Evolutionary conservation across 2,329 filamentous ascomycete species (phyloP).

Genomic region (Teratosphaeria gauchensis): DNA sequence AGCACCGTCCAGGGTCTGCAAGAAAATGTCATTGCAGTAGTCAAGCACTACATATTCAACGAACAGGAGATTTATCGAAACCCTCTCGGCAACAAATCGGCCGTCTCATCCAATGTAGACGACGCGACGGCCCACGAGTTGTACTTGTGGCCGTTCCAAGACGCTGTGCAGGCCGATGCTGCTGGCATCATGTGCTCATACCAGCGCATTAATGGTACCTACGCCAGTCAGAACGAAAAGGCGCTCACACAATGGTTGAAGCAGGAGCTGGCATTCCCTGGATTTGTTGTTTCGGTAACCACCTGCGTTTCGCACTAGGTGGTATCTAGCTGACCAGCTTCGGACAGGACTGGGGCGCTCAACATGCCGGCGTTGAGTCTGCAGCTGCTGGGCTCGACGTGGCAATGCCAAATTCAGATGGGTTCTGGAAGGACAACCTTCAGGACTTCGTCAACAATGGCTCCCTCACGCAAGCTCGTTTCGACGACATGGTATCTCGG

Average conservation of each 20-base stretch:
- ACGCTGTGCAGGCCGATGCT: background rate
- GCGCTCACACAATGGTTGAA: background rate
- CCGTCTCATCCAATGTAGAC: constrained; percentile 42
- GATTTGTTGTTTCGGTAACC: background rate
- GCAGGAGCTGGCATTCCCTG: background rate
- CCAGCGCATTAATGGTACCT: background rate
- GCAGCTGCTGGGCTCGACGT: too few relatives aligned
- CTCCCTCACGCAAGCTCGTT: constrained; percentile 9
- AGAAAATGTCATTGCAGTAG: constrained; percentile 26
- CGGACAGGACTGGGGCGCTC: background rate
- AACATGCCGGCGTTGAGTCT: background rate
- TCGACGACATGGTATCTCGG: constrained; percentile 22
- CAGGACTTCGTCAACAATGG: too few relatives aligned
- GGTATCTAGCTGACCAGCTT: too few relatives aligned
- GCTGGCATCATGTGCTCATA: background rate
- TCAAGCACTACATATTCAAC: constrained; percentile 25
- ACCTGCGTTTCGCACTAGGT: too few relatives aligned
- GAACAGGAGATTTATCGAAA: constrained; percentile 45
- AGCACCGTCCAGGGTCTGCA: constrained; percentile 11
- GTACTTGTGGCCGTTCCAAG: constrained; percentile 41
- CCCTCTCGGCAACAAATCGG: constrained; percentile 15
- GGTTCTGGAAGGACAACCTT: too few relatives aligned
- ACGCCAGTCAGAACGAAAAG: background rate
- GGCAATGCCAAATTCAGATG: too few relatives aligned
- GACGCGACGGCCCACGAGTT: constrained; percentile 61